A percentile compares a stretch with the other conserved stretches of the same genome.
Conservation (phyloP, 2,329 filamentous ascomycete species). For the Diaporthe sp. region DNA sequence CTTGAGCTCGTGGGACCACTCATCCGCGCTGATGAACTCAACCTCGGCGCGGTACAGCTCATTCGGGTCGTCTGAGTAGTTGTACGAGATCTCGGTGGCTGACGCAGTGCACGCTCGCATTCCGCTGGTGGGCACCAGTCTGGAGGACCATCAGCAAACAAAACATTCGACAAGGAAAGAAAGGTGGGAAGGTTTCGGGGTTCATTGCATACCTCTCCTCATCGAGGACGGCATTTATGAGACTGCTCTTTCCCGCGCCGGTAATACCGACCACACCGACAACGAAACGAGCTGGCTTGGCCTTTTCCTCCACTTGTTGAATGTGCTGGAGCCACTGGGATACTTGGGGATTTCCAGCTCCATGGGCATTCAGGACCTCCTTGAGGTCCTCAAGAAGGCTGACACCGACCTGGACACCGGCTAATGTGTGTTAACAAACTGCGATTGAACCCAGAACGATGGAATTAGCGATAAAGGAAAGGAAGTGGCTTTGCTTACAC, state of each 20-base stretch:
- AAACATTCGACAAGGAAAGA: too few relatives aligned
- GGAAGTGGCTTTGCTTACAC: neutral
- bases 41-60: constrained; percentile 65
- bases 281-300: constrained; percentile 54
- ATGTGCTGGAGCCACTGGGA: constrained; percentile 48
- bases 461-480: too few relatives aligned
- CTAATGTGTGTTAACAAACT: neutral
- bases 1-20: constrained; percentile 66
- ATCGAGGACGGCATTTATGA: constrained; percentile 74
- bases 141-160: too few relatives aligned
- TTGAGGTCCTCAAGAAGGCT: constrained; percentile 43
- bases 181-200: too few relatives aligned
- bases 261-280: constrained; percentile 73
- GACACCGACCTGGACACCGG: constrained; percentile 41
- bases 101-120: constrained; percentile 74
- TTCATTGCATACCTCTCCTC: too few relatives aligned
- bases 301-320: constrained; percentile 54
- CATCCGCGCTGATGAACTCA: constrained; percentile 65
- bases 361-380: constrained; percentile 36
- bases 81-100: constrained; percentile 71
- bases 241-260: constrained; percentile 71
- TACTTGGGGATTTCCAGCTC: constrained; percentile 39
- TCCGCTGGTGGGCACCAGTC: constrained; percentile 58
- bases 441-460: too few relatives aligned
- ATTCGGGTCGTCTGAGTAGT: constrained; percentile 54